Evolutionary conservation across 2,329 filamentous ascomycete genomes (phyloP).

Genomic region (Colletotrichum camelliae): DNA sequence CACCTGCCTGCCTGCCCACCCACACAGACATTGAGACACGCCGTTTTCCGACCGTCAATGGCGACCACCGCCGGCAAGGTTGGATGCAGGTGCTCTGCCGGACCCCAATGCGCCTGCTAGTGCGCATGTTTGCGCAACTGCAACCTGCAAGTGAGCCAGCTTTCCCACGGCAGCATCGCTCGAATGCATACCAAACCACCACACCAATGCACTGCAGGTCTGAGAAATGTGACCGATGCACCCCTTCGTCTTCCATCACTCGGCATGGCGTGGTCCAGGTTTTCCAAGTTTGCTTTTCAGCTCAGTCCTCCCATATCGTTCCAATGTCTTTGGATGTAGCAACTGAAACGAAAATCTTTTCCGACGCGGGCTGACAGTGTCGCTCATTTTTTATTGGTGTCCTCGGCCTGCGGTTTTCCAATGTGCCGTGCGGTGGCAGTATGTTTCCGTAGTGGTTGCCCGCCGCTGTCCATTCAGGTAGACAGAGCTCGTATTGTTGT

Average conservation of each 20-base stretch:
- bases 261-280: background rate
- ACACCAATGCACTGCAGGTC: conserved; percentile 12
- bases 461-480: conserved; percentile 8
- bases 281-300: background rate
- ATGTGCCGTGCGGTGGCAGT: background rate
- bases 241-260: conserved; percentile 11
- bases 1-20: background rate
- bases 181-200: background rate
- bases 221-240: conserved; percentile 14
- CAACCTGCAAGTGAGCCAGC: background rate
- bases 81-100: background rate
- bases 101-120: background rate
- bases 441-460: background rate
- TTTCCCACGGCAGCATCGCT: background rate
- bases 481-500: background rate
- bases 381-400: background rate
- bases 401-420: background rate
- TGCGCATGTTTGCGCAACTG: background rate
- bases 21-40: background rate
- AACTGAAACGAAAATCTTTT: background rate
- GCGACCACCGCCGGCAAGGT: background rate
- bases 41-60: background rate
- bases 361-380: background rate
- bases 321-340: background rate
- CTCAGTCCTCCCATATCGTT: background rate